These are phyloP conservation scores for Apiospora saccharicola DNA, from an alignment of 2,329 filamentous ascomycete species.

Conservation along the genomic window DNA sequence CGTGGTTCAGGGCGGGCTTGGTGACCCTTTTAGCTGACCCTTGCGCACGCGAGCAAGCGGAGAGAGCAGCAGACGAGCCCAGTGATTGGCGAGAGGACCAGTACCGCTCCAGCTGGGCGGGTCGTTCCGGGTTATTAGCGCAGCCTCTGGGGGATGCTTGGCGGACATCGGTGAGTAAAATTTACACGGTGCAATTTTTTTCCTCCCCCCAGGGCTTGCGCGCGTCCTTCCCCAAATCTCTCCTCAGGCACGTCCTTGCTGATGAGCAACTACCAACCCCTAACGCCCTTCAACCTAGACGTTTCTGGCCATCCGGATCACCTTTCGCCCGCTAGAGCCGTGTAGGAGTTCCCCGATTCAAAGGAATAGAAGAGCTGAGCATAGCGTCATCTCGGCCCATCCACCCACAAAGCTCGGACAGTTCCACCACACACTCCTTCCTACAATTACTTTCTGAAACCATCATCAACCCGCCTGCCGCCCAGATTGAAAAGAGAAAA, in stretches of 20 bases:
- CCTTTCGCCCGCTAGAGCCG: slow-evolving; percentile 8
- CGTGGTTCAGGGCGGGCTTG: slow-evolving; percentile 12
- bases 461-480: slow-evolving; percentile 14
- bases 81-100: neutral
- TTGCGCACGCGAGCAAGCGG: slow-evolving; percentile 15
- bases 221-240: slow-evolving; percentile 13
- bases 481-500: neutral
- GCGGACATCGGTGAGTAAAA: neutral
- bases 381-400: slow-evolving; percentile 15
- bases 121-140: slow-evolving; percentile 15
- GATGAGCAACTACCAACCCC: neutral
- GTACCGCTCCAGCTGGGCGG: neutral
- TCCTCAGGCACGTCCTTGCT: neutral
- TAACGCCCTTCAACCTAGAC: neutral
- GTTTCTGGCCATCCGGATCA: slow-evolving; percentile 1
- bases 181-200: slow-evolving; percentile 15
- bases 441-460: slow-evolving; percentile 4
- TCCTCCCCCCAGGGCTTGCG: neutral
- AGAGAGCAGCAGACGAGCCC: neutral
- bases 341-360: slow-evolving; percentile 17
- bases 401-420: slow-evolving; percentile 6
- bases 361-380: neutral
- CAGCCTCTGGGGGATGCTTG: neutral
- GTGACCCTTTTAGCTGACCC: neutral
- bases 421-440: slow-evolving; percentile 18